Conservation (phyloP, 1,284 basidiomycete genomes). For the Volvariella surrecta region DNA sequence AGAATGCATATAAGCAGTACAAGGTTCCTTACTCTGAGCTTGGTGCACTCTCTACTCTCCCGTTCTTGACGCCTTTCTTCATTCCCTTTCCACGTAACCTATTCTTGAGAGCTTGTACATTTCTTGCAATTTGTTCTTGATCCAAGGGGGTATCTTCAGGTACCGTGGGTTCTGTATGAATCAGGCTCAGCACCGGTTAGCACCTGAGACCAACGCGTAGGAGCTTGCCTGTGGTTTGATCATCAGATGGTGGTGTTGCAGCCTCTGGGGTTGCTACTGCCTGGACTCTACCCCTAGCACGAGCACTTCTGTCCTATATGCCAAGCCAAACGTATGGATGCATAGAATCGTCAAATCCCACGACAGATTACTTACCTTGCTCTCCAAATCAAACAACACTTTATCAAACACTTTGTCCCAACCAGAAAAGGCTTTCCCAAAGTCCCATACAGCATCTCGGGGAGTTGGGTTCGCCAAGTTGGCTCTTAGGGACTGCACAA, state of each 20-base stretch:
- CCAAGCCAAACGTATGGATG: constrained; percentile 34
- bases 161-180: constrained; percentile 44
- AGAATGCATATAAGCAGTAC: no score
- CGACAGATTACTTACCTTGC: constrained; percentile 39
- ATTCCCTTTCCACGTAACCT: constrained; percentile 66
- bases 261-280: constrained; percentile 28
- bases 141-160: constrained; percentile 54
- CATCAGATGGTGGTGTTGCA: constrained; percentile 50
- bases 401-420: constrained; percentile 84
- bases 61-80: constrained; percentile 33
- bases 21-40: constrained; percentile 49
- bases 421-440: constrained; percentile 61
- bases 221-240: constrained; percentile 40
- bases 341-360: constrained; percentile 17
- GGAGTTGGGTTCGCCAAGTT: constrained; percentile 31
- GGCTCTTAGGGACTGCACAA: constrained; percentile 74
- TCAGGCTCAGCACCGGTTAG: constrained; percentile 4
- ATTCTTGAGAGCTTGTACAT: constrained; percentile 85
- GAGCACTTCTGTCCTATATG: constrained; percentile 1
- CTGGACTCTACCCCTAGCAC: constrained; percentile 30
- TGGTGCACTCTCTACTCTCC: constrained; percentile 52
- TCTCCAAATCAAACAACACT: constrained; percentile 67
- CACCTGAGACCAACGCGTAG: neutral
- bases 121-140: constrained; percentile 86
- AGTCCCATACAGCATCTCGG: constrained; percentile 49